phyloP scores from a whole-genome alignment of 768 basidiomycete species.

The Trametes meyenii region DNA sequence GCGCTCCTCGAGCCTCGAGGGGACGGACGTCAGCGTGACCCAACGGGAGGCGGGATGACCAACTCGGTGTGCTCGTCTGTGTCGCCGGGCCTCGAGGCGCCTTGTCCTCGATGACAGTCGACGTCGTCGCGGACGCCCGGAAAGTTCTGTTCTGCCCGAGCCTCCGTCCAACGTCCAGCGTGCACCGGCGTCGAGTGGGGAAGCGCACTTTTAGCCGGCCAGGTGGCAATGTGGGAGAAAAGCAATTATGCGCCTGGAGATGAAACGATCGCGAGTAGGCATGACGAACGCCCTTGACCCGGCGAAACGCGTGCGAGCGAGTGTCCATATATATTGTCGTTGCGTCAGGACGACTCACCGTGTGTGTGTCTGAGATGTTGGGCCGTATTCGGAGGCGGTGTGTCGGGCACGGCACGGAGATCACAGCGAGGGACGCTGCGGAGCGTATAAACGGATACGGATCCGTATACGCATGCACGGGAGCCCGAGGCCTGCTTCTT shows the following conservation, averaged over 20 bases:
- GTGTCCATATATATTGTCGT: neutral
- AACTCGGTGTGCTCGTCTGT: neutral
- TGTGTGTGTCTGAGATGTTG: neutral
- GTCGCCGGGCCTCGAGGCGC: neutral
- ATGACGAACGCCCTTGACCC: neutral
- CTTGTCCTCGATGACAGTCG: neutral
- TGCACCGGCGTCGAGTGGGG: neutral
- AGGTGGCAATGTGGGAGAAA: slow-evolving; percentile 8
- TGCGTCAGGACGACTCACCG: slow-evolving; percentile 1
- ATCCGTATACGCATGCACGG: neutral
- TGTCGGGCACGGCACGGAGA: neutral
- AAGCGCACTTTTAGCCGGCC: neutral
- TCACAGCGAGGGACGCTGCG: neutral
- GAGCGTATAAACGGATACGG: neutral
- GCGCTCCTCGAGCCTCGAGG: neutral
- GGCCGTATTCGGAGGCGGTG: neutral
- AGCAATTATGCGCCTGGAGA: slow-evolving; percentile 12
- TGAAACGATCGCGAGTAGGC: slow-evolving; percentile 11
- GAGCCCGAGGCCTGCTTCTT: neutral
- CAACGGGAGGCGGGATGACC: slow-evolving; percentile 7
- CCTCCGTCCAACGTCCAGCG: neutral
- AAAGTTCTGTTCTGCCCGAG: slow-evolving; percentile 10
- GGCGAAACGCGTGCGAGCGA: slow-evolving; percentile 1
- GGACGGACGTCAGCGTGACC: slow-evolving; percentile 11
- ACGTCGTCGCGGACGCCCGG: neutral